Base-by-base conservation (phyloP, 2,329 filamentous ascomycete species). In the Aspergillus quadricinctus region DNA sequence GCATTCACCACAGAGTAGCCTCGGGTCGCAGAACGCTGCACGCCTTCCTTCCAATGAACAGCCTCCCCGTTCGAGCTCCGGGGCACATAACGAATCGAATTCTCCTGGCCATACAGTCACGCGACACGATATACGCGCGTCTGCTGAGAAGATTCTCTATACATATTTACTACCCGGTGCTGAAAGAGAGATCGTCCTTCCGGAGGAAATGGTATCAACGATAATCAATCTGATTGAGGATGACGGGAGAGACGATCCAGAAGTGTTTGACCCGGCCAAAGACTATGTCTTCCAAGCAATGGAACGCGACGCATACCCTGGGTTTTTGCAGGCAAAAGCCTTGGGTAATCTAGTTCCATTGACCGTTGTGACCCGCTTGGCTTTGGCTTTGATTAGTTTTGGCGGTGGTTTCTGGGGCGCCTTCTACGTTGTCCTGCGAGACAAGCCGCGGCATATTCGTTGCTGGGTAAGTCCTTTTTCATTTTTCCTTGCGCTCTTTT, bases 271-370 rank as follows among this genome's bases (percentile, higher is more conserved):
- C 71, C 87, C 90, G 21, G 94, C 94, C 54, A 99, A 99, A 79
- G 94, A 99, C 77, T 99, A 97, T 72, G 94, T 97, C 60, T 99
- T 97, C 75, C 95, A 99, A 76, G 95, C 95, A 35, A 99, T 99
- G 94, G 95, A 99, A 77, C 86, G 95, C 55, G 94, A 99, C 77
- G 94, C 95, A n/a, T 99, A 96, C 72, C 94, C 95, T 0, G 93
- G 93, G 1, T 99, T 99, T 76, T 81, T 99, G 57, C 85, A 93
- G 69, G 90, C 91, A 77, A 97, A 97, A 77, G 94, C 94, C 2
- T 81, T 99, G 25, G 95, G 95, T 58, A 99, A 99, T 69, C 82
- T 99, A 14, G 93, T 99, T 28, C 94, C 93, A 3, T 86, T 93
- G 17, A 96, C 91, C 49, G 87, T 96, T 64, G 85, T 97, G 69